Percentiles rank a stretch among this genome's conserved stretches.
phyloP scores from a whole-genome alignment of 495 filamentous ascomycete genomes.

The Podospora sp. region DNA sequence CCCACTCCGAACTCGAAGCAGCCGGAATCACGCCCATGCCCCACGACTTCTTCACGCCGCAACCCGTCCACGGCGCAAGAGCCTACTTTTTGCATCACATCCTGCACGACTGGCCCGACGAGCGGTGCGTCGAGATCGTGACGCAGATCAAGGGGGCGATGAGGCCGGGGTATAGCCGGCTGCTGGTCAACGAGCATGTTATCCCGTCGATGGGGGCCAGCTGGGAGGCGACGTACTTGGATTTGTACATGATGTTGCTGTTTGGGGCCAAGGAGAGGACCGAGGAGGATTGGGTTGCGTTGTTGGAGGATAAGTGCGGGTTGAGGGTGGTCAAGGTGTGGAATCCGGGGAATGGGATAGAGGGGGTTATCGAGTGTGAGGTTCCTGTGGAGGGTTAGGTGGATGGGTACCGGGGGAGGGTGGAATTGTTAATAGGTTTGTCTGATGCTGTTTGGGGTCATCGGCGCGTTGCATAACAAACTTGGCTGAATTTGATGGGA shows the following conservation, averaged over 20 bases:
- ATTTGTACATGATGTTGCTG: constrained; percentile 34
- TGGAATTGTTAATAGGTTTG: no score
- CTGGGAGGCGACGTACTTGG: constrained; percentile 47
- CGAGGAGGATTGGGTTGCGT: constrained; percentile 28
- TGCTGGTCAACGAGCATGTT: constrained; percentile 59
- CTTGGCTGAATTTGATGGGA: neutral
- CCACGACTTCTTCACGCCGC: constrained; percentile 43
- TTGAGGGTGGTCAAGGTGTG: constrained; percentile 45
- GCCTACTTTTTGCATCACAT: constrained; percentile 50
- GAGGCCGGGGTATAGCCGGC: constrained; percentile 47
- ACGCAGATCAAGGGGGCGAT: constrained; percentile 41
- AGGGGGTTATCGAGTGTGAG: constrained; percentile 50
- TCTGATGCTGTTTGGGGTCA: no score
- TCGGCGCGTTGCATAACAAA: no score
- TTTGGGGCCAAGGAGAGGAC: constrained; percentile 35
- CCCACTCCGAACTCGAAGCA: constrained; percentile 6
- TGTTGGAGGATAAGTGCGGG: constrained; percentile 37
- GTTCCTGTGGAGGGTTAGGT: constrained; percentile 1
- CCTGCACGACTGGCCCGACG: constrained; percentile 54
- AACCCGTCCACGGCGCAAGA: constrained; percentile 48
- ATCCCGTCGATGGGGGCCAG: constrained; percentile 45
- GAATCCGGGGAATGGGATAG: constrained; percentile 36
- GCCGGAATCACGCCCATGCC: constrained; percentile 34
- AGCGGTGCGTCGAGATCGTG: constrained; percentile 42
- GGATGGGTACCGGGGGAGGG: no score